Percentiles rank a stretch among this genome's conserved stretches.
Evolutionary conservation across 2,329 filamentous ascomycete species (phyloP).

Genomic region (Trichoderma koningii): DNA sequence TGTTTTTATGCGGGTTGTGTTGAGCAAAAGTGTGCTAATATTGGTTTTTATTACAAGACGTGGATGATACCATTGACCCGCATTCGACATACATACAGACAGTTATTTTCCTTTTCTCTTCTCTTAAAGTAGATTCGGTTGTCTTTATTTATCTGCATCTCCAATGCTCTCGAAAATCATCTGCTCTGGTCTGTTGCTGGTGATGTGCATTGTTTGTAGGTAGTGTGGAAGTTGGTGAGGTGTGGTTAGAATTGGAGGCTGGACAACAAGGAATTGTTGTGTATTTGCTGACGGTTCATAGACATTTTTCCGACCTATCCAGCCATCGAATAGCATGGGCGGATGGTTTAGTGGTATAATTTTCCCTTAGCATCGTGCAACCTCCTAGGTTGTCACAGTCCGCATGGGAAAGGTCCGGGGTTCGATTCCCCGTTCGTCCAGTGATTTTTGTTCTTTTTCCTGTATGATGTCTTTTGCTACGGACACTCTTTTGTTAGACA

Average conservation of each 20-base stretch:
- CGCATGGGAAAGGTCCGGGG: constrained; percentile 29
- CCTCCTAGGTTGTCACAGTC: not conserved
- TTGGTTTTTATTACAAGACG: constrained; percentile 39
- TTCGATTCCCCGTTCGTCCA: constrained; percentile 31
- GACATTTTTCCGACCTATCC: not conserved
- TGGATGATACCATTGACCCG: constrained; percentile 48
- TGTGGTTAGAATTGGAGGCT: not conserved
- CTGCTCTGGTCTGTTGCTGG: not conserved
- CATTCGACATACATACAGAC: constrained; percentile 35
- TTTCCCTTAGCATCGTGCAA: constrained; percentile 27
- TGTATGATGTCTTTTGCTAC: not conserved
- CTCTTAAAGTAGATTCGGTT: constrained; percentile 21
- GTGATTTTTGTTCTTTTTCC: not conserved
- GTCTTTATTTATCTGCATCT: constrained; percentile 20
- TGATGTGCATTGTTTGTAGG: constrained; percentile 8
- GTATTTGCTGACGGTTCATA: not conserved
- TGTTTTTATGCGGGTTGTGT: constrained; percentile 10
- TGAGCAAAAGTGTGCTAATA: constrained; percentile 31
- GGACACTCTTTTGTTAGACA: not conserved
- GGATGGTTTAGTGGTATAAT: constrained; percentile 29
- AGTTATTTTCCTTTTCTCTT: constrained; percentile 20
- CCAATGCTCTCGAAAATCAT: constrained; percentile 2
- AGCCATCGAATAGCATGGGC: constrained; percentile 4
- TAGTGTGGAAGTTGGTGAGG: not conserved
- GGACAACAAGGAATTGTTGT: not conserved